Percentiles rank a stretch among this genome's conserved stretches.
These are phyloP conservation scores for Populus nigra DNA, from an alignment of 345 rosid genomes.

Conservation along the genomic window DNA sequence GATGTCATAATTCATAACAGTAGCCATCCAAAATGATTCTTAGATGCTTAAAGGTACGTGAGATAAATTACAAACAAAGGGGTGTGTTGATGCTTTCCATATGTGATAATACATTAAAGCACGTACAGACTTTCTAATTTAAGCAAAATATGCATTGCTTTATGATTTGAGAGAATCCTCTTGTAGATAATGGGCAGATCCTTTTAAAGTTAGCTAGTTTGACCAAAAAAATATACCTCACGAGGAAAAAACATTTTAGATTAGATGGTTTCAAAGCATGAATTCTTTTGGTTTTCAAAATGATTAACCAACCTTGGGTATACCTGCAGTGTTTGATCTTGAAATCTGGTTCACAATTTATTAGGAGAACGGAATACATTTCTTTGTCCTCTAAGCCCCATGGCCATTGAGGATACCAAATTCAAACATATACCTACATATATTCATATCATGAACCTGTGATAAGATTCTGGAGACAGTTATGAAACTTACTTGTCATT, in stretches of 20 bases:
- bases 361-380: not conserved
- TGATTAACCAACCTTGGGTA: not conserved
- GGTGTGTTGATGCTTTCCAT: not conserved
- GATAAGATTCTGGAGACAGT: not conserved
- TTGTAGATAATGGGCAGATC: not conserved
- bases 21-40: not conserved
- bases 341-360: not conserved
- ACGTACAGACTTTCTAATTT: not conserved
- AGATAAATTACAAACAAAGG: not conserved
- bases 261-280: not conserved
- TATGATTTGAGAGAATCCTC: not conserved
- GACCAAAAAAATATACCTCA: not conserved
- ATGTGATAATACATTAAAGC: not conserved
- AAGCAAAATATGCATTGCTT: not conserved
- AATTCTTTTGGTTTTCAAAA: not conserved
- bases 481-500: conserved; percentile 11
- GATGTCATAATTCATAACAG: too few species aligned
- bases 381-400: not conserved
- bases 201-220: not conserved
- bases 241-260: not conserved
- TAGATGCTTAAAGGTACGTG: not conserved
- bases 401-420: not conserved
- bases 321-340: not conserved
- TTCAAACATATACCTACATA: not conserved
- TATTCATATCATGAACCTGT: not conserved